phyloP scores from a whole-genome alignment of 2,329 filamentous ascomycete species.

The Phyllosticta citrichinensis region DNA sequence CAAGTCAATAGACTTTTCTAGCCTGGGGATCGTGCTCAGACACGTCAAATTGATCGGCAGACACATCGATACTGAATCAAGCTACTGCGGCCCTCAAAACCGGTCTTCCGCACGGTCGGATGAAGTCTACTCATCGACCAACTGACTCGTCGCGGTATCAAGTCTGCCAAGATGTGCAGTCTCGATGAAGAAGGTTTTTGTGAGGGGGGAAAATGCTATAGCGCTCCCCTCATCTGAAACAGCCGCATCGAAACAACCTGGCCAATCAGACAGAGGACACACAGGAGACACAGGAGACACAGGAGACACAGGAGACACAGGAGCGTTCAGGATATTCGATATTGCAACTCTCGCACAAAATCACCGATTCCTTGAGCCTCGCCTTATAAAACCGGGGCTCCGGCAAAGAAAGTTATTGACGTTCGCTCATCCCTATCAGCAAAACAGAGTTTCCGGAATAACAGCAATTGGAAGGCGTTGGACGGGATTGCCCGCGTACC shows the following conservation, averaged over 20 bases:
- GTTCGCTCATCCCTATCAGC: not conserved
- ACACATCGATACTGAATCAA: not conserved
- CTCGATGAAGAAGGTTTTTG: not conserved
- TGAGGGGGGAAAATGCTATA: not conserved
- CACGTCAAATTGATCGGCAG: not conserved
- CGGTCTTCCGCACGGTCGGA: not conserved
- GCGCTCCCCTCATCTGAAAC: not conserved
- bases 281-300: too few relatives aligned
- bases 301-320: not conserved
- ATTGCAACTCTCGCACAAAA: not conserved
- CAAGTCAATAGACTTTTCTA: not conserved
- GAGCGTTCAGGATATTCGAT: not conserved
- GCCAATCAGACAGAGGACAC: not conserved
- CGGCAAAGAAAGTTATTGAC: not conserved
- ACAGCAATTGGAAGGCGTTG: not conserved
- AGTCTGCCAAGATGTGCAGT: not conserved
- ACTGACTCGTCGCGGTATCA: not conserved
- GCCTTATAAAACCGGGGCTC: not conserved
- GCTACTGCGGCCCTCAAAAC: not conserved
- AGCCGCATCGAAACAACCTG: not conserved
- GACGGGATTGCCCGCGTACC: not conserved
- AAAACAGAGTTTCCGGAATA: not conserved
- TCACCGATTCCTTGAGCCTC: not conserved
- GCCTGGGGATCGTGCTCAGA: not conserved
- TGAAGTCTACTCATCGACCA: not conserved